Conservation (phyloP, 768 basidiomycete genomes). For the Termitomyces sp. region DNA sequence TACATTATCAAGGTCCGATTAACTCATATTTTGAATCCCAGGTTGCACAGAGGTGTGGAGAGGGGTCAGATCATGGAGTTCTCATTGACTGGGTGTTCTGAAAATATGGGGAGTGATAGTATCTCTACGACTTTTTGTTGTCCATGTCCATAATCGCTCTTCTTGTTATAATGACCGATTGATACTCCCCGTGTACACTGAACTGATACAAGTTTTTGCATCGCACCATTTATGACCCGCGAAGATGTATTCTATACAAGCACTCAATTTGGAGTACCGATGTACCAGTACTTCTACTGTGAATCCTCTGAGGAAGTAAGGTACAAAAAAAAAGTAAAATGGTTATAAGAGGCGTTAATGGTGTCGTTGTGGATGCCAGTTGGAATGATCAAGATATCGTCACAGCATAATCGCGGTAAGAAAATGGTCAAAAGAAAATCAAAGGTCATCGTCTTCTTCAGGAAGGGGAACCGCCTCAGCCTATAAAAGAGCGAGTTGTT, state of each 20-base stretch:
- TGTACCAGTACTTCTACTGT: constrained; percentile 13
- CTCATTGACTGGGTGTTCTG: too few relatives aligned
- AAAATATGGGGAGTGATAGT: too few relatives aligned
- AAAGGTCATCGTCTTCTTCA: constrained; percentile 93
- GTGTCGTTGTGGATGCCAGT: constrained; percentile 20
- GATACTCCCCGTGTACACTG: too few relatives aligned
- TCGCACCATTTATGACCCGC: background rate
- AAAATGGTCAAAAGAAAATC: constrained; percentile 22
- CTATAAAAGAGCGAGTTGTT: constrained; percentile 25
- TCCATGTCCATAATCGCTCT: too few relatives aligned
- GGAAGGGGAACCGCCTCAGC: constrained; percentile 93
- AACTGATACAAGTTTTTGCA: background rate
- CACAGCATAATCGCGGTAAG: constrained; percentile 16
- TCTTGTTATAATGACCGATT: too few relatives aligned
- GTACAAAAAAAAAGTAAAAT: constrained; percentile 7
- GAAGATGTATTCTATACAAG: constrained; percentile 13
- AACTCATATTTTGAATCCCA: too few relatives aligned
- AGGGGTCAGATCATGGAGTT: too few relatives aligned
- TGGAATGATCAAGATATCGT: constrained; percentile 19
- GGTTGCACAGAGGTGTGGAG: too few relatives aligned
- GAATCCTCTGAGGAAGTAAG: constrained; percentile 10
- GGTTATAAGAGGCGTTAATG: constrained; percentile 15
- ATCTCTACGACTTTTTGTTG: too few relatives aligned
- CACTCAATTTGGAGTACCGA: constrained; percentile 9
- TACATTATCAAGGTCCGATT: too few relatives aligned